Percentiles rank a stretch among this genome's conserved stretches.
These are phyloP conservation scores for Cryptosporidium baileyi DNA, from an alignment of 169 alveolate species.

Conservation along the genomic window DNA sequence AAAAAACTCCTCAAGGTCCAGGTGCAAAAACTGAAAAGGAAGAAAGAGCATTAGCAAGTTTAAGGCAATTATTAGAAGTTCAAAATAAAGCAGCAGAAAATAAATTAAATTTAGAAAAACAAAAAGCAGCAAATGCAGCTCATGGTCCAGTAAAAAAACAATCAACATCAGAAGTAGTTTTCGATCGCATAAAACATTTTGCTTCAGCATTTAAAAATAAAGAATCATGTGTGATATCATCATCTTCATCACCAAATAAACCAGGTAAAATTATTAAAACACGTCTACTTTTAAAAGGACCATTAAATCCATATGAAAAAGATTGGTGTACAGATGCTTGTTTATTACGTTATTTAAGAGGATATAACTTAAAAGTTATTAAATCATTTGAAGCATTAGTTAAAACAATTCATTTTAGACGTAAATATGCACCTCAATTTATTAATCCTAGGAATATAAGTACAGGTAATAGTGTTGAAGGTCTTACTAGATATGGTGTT, in stretches of 20 bases:
- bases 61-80: slow-evolving; percentile 44
- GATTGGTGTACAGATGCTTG: slow-evolving; percentile 69
- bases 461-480: slow-evolving; percentile 50
- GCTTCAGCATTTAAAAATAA: slow-evolving; percentile 53
- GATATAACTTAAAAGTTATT: slow-evolving; percentile 53
- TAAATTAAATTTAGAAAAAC: slow-evolving; percentile 30
- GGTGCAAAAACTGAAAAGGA: slow-evolving; percentile 67
- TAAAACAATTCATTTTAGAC: slow-evolving; percentile 62
- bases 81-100: slow-evolving; percentile 66
- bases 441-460: slow-evolving; percentile 54
- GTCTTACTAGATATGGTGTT: slow-evolving; percentile 31
- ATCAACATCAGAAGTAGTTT: slow-evolving; percentile 58
- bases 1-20: slow-evolving; percentile 54
- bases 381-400: slow-evolving; percentile 63
- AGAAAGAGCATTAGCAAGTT: slow-evolving; percentile 32
- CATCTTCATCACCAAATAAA: slow-evolving; percentile 52
- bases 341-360: slow-evolving; percentile 50
- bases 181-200: slow-evolving; percentile 42
- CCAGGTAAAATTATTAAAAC: slow-evolving; percentile 60
- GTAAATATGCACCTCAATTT: slow-evolving; percentile 67
- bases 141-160: slow-evolving; percentile 28
- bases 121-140: slow-evolving; percentile 24
- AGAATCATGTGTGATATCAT: slow-evolving; percentile 57
- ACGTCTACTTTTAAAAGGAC: slow-evolving; percentile 40
- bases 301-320: slow-evolving; percentile 43